Base-by-base conservation (phyloP, 352 stramenopile species). In the Phytophthora pistaciae region DNA sequence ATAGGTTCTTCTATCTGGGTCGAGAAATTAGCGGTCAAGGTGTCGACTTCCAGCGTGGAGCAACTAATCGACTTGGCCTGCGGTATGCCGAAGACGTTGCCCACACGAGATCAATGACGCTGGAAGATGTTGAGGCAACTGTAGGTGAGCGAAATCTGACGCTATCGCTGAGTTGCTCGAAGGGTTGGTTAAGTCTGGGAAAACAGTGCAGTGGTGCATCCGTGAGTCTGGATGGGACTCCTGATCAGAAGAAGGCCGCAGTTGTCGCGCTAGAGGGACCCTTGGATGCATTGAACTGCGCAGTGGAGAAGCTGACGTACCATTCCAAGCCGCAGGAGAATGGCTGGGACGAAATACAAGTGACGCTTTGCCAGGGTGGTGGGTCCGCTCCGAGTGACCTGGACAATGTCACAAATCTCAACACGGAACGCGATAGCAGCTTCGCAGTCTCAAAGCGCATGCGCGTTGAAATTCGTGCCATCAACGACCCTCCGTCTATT, bases 271-370 rank as follows among this genome's bases (percentile, higher is more conserved):
- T 91, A 33, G 54, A 63, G 31, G 82, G 82, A 0, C 64, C 63
- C 18, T 52, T 92, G 3, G 29, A 21, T 29, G 53, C 64, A 20
- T 67, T 90, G 48, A 91, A 92, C 59, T 92, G 84, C 61, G 71
- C 71, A 1, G 60, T 90, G 7, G 69, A 87, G 20, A 72, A 84
- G 25, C 68, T 92, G 20, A 80, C 77, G 38, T 91, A 89, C 74
- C 60, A 80, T 62, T 64, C 79, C 3, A 65, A 74, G 18, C 59
- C 67, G 3, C 59, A 80, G 20, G 58, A 54, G 3, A 70, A 60
- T 49, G 80, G 70, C 10, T 72, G 57, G 60, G 83, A 88, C 44
- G 64, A 73, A 13, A 77, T 92, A 56, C 33, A 77, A 20, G 74
- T 88, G 31, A 84, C 77, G 25, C 70, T 92, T 21, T 70, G 50